A percentile compares a stretch with the other conserved stretches of the same genome.
Evolutionary conservation across 1,284 basidiomycete species (phyloP).

Genomic region (Chiua sp.): DNA sequence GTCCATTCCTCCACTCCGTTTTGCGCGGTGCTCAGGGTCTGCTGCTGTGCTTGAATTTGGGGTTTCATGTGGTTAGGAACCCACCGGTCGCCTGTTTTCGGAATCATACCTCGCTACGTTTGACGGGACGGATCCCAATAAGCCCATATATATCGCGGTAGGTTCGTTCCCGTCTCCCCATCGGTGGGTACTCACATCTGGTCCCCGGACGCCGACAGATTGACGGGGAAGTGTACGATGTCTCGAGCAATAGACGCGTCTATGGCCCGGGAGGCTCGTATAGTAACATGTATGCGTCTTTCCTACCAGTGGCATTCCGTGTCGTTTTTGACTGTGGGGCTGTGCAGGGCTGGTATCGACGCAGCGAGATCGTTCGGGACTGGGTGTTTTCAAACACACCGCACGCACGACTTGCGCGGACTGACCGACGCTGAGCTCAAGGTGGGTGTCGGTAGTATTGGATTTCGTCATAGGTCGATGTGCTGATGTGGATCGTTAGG

Average conservation of each 20-base stretch:
- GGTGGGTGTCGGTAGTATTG: constrained; percentile 44
- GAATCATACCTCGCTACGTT: constrained; percentile 71
- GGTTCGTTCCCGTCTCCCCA: constrained; percentile 31
- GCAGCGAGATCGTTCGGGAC: constrained; percentile 91
- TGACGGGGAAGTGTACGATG: constrained; percentile 94
- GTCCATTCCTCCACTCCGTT: not conserved
- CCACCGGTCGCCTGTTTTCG: constrained; percentile 73
- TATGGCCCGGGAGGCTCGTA: constrained; percentile 94
- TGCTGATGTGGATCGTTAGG: constrained; percentile 46
- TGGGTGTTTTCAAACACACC: constrained; percentile 89
- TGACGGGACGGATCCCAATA: constrained; percentile 73
- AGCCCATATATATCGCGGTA: constrained; percentile 87
- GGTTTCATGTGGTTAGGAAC: constrained; percentile 39
- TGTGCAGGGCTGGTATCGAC: constrained; percentile 80
- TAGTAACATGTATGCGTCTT: constrained; percentile 70
- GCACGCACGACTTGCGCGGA: constrained; percentile 90
- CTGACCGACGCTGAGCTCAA: constrained; percentile 72
- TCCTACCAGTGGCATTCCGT: constrained; percentile 15
- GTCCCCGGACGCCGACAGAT: constrained; percentile 57
- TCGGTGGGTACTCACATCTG: constrained; percentile 14
- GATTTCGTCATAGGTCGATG: not conserved
- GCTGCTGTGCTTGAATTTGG: constrained; percentile 7
- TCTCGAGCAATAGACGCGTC: constrained; percentile 73
- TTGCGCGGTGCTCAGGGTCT: not conserved
- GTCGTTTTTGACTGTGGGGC: constrained; percentile 22